Evolutionary conservation across 495 filamentous ascomycete genomes (phyloP).

Genomic region (Mycothermus thermophilus): DNA sequence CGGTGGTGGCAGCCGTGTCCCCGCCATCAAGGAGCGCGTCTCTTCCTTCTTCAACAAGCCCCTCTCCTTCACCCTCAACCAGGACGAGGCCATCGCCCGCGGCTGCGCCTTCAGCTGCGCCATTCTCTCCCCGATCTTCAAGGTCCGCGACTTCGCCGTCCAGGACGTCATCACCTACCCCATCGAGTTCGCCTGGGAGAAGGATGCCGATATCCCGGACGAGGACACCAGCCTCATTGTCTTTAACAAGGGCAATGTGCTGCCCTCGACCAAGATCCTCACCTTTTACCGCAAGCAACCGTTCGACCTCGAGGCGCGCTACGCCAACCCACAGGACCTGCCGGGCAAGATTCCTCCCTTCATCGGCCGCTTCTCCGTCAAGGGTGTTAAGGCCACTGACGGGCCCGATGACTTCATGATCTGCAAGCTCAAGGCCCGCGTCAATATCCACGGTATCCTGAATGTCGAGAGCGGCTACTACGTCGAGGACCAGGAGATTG

Average conservation of each 20-base stretch:
- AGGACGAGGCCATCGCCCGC: conserved; percentile 92
- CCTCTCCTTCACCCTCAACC: conserved; percentile 94
- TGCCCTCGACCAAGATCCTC: conserved; percentile 98
- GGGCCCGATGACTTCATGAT: conserved; percentile 93
- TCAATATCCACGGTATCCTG: conserved; percentile 92
- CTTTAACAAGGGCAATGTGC: conserved; percentile 93
- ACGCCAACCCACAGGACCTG: conserved; percentile 73
- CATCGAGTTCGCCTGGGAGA: conserved; percentile 99
- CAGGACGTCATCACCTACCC: conserved; percentile 97
- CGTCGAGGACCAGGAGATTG: conserved; percentile 94
- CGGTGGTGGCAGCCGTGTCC: conserved; percentile 90
- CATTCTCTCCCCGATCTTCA: conserved; percentile 95
- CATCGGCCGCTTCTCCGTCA: conserved; percentile 92
- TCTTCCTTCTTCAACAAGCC: conserved; percentile 79
- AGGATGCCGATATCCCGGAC: conserved; percentile 94
- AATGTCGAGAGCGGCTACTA: conserved; percentile 97
- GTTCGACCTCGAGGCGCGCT: conserved; percentile 92
- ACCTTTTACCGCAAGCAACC: conserved; percentile 98
- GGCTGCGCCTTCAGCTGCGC: conserved; percentile 97
- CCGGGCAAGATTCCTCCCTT: conserved; percentile 86
- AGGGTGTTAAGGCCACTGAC: conserved; percentile 66
- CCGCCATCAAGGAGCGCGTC: conserved; percentile 80
- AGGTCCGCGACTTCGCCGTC: conserved; percentile 92
- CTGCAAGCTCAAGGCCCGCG: conserved; percentile 96
- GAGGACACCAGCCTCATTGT: conserved; percentile 96